Conservation (phyloP, 495 filamentous ascomycete genomes). For the Xylaria palmicola region DNA sequence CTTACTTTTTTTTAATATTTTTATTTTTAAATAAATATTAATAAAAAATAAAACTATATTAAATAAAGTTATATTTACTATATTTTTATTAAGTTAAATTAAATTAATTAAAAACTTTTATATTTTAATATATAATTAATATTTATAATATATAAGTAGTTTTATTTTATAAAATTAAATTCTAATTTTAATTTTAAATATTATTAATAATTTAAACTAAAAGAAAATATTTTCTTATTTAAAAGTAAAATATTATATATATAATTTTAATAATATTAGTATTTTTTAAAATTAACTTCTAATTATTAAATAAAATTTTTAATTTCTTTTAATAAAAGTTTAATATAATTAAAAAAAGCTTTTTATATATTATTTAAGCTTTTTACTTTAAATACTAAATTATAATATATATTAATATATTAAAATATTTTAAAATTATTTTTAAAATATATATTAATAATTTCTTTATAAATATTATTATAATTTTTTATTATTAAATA, state of each 20-base stretch:
- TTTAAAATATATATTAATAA: neutral
- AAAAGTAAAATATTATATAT: neutral
- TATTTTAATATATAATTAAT: neutral
- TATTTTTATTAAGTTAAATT: neutral
- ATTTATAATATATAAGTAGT: neutral
- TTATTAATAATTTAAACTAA: neutral
- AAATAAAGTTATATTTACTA: neutral
- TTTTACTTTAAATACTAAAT: neutral
- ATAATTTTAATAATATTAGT: constrained; percentile 4
- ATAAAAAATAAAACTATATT: neutral
- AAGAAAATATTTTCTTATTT: neutral
- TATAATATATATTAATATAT: neutral
- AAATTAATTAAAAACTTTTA: neutral
- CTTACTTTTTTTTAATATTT: neutral
- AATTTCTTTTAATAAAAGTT: neutral
- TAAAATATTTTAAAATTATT: neutral
- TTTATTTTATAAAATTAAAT: neutral
- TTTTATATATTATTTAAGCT: neutral
- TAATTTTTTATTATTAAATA: neutral
- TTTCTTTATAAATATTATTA: neutral
- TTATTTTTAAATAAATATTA: neutral
- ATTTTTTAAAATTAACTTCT: neutral
- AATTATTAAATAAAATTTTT: neutral
- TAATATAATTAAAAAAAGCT: neutral
- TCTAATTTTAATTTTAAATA: neutral